Conservation (phyloP, 495 filamentous ascomycete species). For the Lasiosphaeriaceae sp. region DNA sequence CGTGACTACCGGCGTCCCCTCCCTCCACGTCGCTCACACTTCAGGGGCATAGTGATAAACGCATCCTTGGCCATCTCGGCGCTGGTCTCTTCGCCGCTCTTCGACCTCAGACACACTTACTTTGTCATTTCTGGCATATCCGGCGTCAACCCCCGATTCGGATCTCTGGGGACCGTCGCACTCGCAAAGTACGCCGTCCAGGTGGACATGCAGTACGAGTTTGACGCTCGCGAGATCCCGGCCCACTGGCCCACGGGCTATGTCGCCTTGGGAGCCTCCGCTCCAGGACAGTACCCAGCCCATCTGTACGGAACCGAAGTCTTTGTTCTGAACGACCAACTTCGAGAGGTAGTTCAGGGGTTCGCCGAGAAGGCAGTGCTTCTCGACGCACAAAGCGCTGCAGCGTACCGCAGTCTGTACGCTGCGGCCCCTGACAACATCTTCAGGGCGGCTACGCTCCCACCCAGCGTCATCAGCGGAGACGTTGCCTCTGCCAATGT, state of each 20-base stretch:
- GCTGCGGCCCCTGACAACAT: not conserved
- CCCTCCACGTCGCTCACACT: not conserved
- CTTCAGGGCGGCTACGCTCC: not conserved
- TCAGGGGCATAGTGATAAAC: conserved; percentile 1
- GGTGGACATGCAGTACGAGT: conserved; percentile 10
- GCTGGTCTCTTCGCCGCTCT: conserved; percentile 2
- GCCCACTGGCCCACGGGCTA: conserved; percentile 8
- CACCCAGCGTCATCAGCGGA: conserved; percentile 7
- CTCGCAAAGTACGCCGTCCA: conserved; percentile 5
- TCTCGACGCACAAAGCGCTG: not conserved
- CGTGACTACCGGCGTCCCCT: not conserved
- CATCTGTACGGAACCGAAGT: conserved; percentile 9
- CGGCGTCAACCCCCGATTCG: conserved; percentile 4
- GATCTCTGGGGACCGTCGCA: conserved; percentile 4
- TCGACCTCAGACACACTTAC: conserved; percentile 6
- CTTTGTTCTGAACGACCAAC: conserved; percentile 5
- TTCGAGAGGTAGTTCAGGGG: not conserved
- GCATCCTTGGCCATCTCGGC: conserved; percentile 7
- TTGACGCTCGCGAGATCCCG: conserved; percentile 7
- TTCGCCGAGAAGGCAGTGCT: conserved; percentile 3
- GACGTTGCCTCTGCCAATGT: conserved; percentile 6
- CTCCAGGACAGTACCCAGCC: conserved; percentile 4
- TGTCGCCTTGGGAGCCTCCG: conserved; percentile 2
- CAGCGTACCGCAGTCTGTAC: not conserved
- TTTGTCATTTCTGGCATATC: conserved; percentile 6